phyloP scores from a whole-genome alignment of 345 rosid species.

The Sonneratia alba region DNA sequence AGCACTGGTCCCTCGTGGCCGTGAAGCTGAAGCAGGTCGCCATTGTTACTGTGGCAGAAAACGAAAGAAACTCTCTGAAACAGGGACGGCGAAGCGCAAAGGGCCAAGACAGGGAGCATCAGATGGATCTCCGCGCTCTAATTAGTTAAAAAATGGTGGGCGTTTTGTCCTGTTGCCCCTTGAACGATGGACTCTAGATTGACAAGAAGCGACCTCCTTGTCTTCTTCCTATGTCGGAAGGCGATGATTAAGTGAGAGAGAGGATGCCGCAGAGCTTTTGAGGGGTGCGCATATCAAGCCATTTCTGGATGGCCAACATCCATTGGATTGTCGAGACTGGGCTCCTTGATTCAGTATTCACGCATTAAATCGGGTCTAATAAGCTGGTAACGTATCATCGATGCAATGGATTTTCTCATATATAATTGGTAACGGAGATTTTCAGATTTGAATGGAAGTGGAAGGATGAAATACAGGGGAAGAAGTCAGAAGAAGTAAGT shows the following conservation, averaged over 20 bases:
- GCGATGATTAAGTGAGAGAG: not conserved
- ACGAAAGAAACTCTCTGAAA: not conserved
- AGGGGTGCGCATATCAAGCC: too few species aligned
- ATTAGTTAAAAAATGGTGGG: not conserved
- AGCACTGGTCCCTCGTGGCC: conserved; percentile 46
- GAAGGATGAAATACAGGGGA: not conserved
- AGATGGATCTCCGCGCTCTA: not conserved
- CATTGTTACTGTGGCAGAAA: conserved; percentile 17
- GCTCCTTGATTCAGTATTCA: too few species aligned
- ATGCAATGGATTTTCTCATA: too few species aligned
- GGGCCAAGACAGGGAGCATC: not conserved
- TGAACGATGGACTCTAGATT: not conserved
- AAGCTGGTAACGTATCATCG: too few species aligned
- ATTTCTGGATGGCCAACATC: too few species aligned
- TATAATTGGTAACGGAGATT: not conserved
- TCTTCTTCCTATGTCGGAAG: not conserved
- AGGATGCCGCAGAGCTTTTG: too few species aligned
- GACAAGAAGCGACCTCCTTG: not conserved
- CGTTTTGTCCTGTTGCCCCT: not conserved
- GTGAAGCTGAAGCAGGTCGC: conserved; percentile 57
- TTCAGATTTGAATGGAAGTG: not conserved
- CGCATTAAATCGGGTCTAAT: too few species aligned
- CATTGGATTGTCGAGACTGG: too few species aligned
- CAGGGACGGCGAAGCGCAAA: not conserved
- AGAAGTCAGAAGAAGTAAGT: too few species aligned